A percentile compares a stretch with the other conserved stretches of the same genome.
phyloP scores from a whole-genome alignment of 2,329 filamentous ascomycete genomes.

The Beauveria pseudobassiana region DNA sequence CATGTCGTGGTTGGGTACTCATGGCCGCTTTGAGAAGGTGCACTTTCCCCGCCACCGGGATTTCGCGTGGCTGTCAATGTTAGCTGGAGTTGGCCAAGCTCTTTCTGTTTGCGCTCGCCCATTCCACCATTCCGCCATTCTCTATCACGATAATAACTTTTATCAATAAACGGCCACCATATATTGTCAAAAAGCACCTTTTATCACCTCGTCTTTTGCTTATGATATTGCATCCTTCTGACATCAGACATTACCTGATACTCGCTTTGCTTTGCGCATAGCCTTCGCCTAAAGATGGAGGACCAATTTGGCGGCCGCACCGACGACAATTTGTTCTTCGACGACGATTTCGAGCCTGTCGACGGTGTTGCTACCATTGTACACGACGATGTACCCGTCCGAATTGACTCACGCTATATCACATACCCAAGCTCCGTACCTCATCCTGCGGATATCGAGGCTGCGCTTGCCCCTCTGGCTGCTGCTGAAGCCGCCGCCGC shows the following conservation, averaged over 20 bases:
- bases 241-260: not conserved
- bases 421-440: not conserved
- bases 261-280: not conserved
- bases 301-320: constrained; percentile 55
- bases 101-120: not conserved
- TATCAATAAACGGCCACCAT: not conserved
- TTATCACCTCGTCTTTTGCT: not conserved
- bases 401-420: constrained; percentile 9
- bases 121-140: not conserved
- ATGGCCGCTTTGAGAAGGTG: not conserved
- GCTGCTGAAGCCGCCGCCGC: not conserved
- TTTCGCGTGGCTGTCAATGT: constrained; percentile 6
- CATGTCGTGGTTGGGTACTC: not conserved
- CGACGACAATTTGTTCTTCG: constrained; percentile 55
- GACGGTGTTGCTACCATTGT: constrained; percentile 25
- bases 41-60: constrained; percentile 4
- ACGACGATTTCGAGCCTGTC: constrained; percentile 55
- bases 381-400: not conserved
- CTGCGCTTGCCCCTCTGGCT: constrained; percentile 5
- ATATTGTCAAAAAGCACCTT: not conserved
- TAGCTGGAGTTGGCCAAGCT: not conserved
- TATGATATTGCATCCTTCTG: not conserved
- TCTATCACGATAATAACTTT: not conserved
- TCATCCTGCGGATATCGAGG: constrained; percentile 4
- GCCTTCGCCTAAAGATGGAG: constrained; percentile 35